phyloP scores from a whole-genome alignment of 495 filamentous ascomycete genomes.

The Friedmanniomyces endolithicus region DNA sequence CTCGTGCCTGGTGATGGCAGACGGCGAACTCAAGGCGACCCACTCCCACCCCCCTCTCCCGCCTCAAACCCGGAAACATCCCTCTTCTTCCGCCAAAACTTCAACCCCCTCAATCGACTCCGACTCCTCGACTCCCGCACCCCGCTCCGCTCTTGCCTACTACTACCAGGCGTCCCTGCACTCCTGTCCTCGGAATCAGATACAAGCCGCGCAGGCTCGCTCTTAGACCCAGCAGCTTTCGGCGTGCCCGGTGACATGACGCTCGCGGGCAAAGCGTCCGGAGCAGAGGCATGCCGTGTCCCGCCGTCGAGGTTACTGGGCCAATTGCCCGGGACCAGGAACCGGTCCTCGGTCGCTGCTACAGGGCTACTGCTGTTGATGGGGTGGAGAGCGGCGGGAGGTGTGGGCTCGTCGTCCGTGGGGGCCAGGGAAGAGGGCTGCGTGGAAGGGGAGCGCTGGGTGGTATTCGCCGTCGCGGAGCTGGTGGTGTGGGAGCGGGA shows the following conservation, averaged over 20 bases:
- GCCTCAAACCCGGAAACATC: background rate
- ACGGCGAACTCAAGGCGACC: no score
- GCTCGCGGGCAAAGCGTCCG: no score
- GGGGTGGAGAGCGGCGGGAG: background rate
- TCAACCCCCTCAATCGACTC: conserved; percentile 9
- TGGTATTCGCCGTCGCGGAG: conserved; percentile 13
- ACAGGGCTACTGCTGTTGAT: background rate
- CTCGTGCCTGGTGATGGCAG: no score
- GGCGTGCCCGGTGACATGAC: background rate
- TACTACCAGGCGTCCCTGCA: no score
- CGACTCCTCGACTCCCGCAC: conserved; percentile 11
- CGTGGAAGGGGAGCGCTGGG: conserved; percentile 17
- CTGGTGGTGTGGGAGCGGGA: conserved; percentile 13
- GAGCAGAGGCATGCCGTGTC: conserved; percentile 3
- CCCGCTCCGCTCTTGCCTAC: background rate
- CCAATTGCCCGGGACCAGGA: conserved; percentile 17
- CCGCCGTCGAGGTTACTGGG: conserved; percentile 9
- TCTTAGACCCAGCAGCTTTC: background rate
- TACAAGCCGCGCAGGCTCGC: background rate
- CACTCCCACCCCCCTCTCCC: background rate
- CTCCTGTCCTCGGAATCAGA: no score
- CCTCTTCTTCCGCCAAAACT: conserved; percentile 13
- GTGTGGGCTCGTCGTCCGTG: conserved; percentile 7
- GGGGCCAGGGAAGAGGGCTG: conserved; percentile 15
- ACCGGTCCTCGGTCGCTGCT: conserved; percentile 17